Evolutionary conservation across 176 grass and related monocot genomes (phyloP), one percentile per base, ranked within the genome.

Genomic region (Carex parvula): DNA sequence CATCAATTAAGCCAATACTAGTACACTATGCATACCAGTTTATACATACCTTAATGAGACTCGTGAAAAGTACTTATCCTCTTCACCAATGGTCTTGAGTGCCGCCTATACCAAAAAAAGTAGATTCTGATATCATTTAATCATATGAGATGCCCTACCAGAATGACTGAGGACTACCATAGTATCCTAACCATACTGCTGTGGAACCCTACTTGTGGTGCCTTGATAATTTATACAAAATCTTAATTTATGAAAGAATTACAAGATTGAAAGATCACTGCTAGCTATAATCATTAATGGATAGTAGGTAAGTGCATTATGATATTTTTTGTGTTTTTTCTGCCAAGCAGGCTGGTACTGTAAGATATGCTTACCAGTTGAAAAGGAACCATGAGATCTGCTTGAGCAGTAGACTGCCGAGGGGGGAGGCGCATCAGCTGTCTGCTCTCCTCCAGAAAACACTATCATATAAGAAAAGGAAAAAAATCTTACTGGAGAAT

Each of bases 351-450:
- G 12, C 26, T 73, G 37, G 8, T 64, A 66, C 24, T 53, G 24
- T 29, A 65, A 83, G 29, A 63, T 57, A 63, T 79, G 74, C 85
- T 85, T 85, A 98, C 96, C 89, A 98, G 90, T 82, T 98, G 96
- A 90, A 98, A 98, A 55, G 96, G 96, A 22, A 98, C 79, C 90
- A 93, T 88, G 30, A 98, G 93, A 89, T 98, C 93, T 86, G 96
- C 96, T 95, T 98, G 93, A 83, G 96, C 96, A 79, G 96, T 98
- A 84, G 95, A 98, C 86, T 98, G 96, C 26, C 91, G 91, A 81
- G 96, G 96, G 32, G 96, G 96, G 81, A 98, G 71, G 12, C 89
- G 93, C 93, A 98, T 92, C 79, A 98, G 86, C 84, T 93, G 96
- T 10, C 93, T 89, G 60, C 91, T 93, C 88, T 98, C 96, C 89